Evolutionary conservation across 1,139 yeast species (phyloP).

Genomic region (Candida labiduridarum): DNA sequence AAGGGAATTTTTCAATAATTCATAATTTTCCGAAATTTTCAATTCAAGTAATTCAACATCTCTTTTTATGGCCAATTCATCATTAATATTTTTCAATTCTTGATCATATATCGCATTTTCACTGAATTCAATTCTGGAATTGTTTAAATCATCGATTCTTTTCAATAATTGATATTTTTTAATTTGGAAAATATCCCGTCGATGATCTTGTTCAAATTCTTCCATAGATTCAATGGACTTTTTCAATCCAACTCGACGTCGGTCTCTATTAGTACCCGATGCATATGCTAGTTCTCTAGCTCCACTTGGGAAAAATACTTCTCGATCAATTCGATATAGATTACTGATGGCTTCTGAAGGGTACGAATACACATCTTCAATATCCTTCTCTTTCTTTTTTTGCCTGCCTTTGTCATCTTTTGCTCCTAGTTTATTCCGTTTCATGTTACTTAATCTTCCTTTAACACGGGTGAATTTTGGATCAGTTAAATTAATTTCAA

Average conservation of each 20-base stretch:
- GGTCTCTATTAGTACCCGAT: constrained; percentile 29
- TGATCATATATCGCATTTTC: constrained; percentile 29
- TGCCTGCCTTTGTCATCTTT: background rate
- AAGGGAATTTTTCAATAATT: constrained; percentile 34
- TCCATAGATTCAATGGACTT: constrained; percentile 22
- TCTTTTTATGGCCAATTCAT: constrained; percentile 22
- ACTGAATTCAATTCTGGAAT: constrained; percentile 28
- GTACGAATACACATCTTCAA: constrained; percentile 11
- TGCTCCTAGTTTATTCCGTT: constrained; percentile 9
- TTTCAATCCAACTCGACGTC: constrained; percentile 25
- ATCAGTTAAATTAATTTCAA: constrained; percentile 11
- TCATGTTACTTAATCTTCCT: constrained; percentile 17
- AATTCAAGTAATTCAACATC: constrained; percentile 41
- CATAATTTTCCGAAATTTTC: constrained; percentile 37
- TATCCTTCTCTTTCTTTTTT: constrained; percentile 5
- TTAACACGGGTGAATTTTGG: constrained; percentile 10
- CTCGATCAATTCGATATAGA: constrained; percentile 8
- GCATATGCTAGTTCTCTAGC: constrained; percentile 26
- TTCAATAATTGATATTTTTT: constrained; percentile 27
- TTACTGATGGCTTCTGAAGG: constrained; percentile 8
- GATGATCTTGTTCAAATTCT: constrained; percentile 18
- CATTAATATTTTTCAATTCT: constrained; percentile 25
- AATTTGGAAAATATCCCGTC: constrained; percentile 24
- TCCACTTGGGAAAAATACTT: constrained; percentile 13
- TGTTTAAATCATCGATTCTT: constrained; percentile 28